These are phyloP conservation scores for Leonotis leonurus DNA, from an alignment of 257 asterid genomes.

Conservation along the genomic window DNA sequence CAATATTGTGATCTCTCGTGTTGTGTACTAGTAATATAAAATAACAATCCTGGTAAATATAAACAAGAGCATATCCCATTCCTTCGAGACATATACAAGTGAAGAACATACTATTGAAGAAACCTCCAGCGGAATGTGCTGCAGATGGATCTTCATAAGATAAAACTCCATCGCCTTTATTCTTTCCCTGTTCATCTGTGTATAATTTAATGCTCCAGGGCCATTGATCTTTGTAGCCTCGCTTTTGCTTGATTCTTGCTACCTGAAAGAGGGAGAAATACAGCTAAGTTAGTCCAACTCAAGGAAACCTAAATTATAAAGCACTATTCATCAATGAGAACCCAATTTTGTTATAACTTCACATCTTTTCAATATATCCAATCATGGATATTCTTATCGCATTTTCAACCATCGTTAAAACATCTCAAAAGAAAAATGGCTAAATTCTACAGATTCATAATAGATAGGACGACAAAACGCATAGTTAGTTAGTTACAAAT, in stretches of 20 bases:
- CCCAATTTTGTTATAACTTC: background rate
- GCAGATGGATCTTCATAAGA: conserved; percentile 99
- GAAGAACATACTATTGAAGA: conserved; percentile 62
- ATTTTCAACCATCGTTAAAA: background rate
- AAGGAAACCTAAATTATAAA: no score
- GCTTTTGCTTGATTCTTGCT: conserved; percentile 94
- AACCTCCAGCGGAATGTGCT: conserved; percentile 97
- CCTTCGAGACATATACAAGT: conserved; percentile 1
- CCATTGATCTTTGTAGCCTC: conserved; percentile 99
- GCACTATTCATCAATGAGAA: background rate
- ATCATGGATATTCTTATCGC: no score
- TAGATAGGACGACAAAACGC: background rate
- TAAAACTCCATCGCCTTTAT: conserved; percentile 94
- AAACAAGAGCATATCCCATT: no score
- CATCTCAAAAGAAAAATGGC: background rate
- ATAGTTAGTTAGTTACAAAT: no score
- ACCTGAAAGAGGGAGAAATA: conserved; percentile 39
- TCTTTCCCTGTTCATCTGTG: conserved; percentile 91
- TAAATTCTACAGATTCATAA: background rate
- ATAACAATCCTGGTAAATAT: no score
- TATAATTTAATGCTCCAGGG: conserved; percentile 97
- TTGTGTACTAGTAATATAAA: no score
- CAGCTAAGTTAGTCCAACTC: background rate
- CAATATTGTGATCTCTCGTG: conserved; percentile 63
- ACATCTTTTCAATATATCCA: no score